Percentiles rank a stretch among this genome's conserved stretches.
Evolutionary conservation across 345 rosid genomes (phyloP).

Genomic region (Salix purpurea): DNA sequence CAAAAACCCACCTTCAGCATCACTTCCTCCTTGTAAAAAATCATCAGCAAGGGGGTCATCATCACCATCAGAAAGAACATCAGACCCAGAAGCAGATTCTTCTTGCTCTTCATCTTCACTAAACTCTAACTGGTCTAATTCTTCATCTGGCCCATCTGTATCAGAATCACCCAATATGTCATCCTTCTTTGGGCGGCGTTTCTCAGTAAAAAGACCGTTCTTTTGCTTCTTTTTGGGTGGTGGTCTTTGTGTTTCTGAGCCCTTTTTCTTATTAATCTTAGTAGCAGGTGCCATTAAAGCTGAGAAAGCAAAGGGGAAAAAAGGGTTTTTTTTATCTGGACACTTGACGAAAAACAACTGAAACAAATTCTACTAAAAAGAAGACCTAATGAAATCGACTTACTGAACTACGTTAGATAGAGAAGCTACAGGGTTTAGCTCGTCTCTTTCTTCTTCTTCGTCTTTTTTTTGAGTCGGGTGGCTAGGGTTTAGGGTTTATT

Average conservation of each 20-base stretch:
- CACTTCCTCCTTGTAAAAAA: slow-evolving; percentile 47
- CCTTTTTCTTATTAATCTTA: slow-evolving; percentile 41
- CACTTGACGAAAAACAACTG: too few species aligned
- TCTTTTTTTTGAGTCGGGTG: not conserved
- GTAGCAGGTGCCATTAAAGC: not conserved
- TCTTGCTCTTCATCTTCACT: slow-evolving; percentile 31
- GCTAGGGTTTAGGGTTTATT: slow-evolving; percentile 10
- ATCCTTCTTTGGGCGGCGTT: slow-evolving; percentile 25
- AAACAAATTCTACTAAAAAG: too few species aligned
- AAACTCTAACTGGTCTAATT: slow-evolving; percentile 34
- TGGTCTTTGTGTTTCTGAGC: slow-evolving; percentile 32
- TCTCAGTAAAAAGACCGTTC: slow-evolving; percentile 34
- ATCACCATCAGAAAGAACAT: slow-evolving; percentile 47
- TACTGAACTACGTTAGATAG: too few species aligned
- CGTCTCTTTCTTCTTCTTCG: not conserved
- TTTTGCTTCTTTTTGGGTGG: slow-evolving; percentile 54
- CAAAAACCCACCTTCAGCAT: slow-evolving; percentile 38
- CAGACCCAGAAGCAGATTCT: slow-evolving; percentile 49
- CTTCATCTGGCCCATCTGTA: slow-evolving; percentile 29
- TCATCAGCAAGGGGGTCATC: slow-evolving; percentile 58
- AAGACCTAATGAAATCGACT: too few species aligned
- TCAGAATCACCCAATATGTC: slow-evolving; percentile 45
- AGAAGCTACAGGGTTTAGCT: not conserved
- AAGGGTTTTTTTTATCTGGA: too few species aligned
- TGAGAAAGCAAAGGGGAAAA: not conserved